Evolutionary conservation across 768 basidiomycete genomes (phyloP).

Genomic region (Chalciporus sphaerocephalus): DNA sequence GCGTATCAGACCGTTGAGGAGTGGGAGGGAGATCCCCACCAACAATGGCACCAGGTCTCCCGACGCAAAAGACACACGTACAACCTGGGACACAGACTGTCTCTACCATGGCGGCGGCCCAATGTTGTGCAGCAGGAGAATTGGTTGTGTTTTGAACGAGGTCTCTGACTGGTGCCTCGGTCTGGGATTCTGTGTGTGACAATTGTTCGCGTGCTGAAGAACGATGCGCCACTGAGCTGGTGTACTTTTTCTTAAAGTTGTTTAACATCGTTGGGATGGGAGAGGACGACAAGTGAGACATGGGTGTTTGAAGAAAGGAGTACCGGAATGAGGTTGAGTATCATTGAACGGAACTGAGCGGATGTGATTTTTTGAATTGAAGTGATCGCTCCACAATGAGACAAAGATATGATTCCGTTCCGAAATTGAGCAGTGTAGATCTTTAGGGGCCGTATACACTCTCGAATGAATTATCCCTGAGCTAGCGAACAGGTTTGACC

Average conservation of each 20-base stretch:
- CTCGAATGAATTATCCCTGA: too few species aligned
- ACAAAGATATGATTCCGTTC: not conserved
- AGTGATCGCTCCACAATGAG: not conserved
- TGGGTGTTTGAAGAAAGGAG: not conserved
- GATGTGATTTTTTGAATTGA: not conserved
- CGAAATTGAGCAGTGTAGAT: not conserved
- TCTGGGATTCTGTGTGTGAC: not conserved
- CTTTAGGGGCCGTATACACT: not conserved
- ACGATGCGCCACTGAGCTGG: not conserved
- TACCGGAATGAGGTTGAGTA: not conserved
- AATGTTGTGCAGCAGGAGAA: conserved; percentile 2
- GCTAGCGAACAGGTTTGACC: too few species aligned
- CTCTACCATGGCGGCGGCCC: conserved; percentile 8
- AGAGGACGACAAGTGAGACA: not conserved
- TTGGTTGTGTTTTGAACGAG: not conserved
- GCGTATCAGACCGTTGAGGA: not conserved
- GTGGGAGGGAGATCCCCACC: not conserved
- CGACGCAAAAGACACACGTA: conserved; percentile 5
- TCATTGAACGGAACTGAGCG: not conserved
- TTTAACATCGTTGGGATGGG: conserved; percentile 5
- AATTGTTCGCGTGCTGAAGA: not conserved
- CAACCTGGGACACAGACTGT: conserved; percentile 8
- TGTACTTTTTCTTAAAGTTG: conserved; percentile 10
- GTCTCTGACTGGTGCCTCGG: not conserved
- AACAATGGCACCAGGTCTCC: not conserved